Percentiles rank a stretch among this genome's conserved stretches.
Evolutionary conservation across 805 yeast genomes (phyloP).

Genomic region (Candida silvicultrix): DNA sequence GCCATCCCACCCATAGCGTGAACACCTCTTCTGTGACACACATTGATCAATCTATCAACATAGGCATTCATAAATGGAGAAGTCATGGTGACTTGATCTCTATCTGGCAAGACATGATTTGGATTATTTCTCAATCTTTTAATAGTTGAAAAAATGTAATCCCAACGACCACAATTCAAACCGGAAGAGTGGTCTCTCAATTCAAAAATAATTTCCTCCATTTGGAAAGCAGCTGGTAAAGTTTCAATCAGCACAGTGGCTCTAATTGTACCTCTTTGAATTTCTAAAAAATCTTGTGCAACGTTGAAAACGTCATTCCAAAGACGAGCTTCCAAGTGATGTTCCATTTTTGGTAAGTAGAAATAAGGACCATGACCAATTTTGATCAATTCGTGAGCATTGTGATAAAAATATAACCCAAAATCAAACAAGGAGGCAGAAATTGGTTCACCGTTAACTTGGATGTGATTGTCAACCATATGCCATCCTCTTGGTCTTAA

Average conservation of each 20-base stretch:
- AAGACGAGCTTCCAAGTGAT: slow-evolving; percentile 72
- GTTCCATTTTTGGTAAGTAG: slow-evolving; percentile 83
- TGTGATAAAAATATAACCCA: slow-evolving; percentile 72
- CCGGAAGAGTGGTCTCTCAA: slow-evolving; percentile 76
- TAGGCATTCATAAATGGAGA: slow-evolving; percentile 79
- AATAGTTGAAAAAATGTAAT: slow-evolving; percentile 76
- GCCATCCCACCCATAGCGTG: slow-evolving; percentile 94
- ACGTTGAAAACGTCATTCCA: slow-evolving; percentile 80
- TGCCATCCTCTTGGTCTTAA: slow-evolving; percentile 92
- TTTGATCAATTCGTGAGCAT: slow-evolving; percentile 54
- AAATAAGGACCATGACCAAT: slow-evolving; percentile 78
- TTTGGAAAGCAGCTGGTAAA: slow-evolving; percentile 78
- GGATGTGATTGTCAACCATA: slow-evolving; percentile 65
- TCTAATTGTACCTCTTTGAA: slow-evolving; percentile 72
- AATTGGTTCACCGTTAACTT: slow-evolving; percentile 69
- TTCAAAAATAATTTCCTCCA: slow-evolving; percentile 78
- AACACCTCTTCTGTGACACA: slow-evolving; percentile 72
- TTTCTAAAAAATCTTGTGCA: slow-evolving; percentile 63
- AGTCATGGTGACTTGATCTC: slow-evolving; percentile 74
- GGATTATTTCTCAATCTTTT: slow-evolving; percentile 66
- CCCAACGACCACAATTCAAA: slow-evolving; percentile 88
- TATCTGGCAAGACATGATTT: slow-evolving; percentile 64
- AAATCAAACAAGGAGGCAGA: slow-evolving; percentile 79
- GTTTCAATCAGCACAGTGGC: slow-evolving; percentile 82
- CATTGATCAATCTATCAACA: slow-evolving; percentile 65